phyloP scores from a whole-genome alignment of 2,329 filamentous ascomycete genomes.

The Samsoniella hepiali region DNA sequence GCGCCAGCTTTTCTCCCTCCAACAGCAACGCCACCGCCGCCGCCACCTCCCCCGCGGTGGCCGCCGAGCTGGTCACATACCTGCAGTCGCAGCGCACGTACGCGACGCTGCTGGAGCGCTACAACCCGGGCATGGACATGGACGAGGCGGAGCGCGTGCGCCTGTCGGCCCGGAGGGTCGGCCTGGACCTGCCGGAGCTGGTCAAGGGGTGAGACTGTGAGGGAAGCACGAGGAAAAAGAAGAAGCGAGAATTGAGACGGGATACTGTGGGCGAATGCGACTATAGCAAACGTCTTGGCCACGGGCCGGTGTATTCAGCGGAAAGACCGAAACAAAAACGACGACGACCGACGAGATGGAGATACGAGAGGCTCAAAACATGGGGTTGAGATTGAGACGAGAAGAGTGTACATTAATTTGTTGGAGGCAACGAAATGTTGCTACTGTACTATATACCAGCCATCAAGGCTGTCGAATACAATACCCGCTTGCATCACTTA shows the following conservation, averaged over 20 bases:
- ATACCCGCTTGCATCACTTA: slow-evolving; percentile 6
- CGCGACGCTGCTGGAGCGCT: slow-evolving; percentile 76
- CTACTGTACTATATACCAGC: slow-evolving; percentile 12
- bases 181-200: slow-evolving; percentile 80
- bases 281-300: too few relatives aligned
- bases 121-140: slow-evolving; percentile 91
- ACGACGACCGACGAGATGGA: neutral
- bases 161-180: slow-evolving; percentile 80
- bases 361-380: neutral
- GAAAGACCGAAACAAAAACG: neutral
- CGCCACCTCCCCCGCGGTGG: slow-evolving; percentile 37
- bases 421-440: neutral
- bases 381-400: neutral
- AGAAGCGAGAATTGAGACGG: neutral
- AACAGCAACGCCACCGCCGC: slow-evolving; percentile 25
- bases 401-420: slow-evolving; percentile 10
- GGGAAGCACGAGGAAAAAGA: neutral
- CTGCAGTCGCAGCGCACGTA: slow-evolving; percentile 84
- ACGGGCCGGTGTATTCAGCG: too few relatives aligned
- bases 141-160: slow-evolving; percentile 79
- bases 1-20: slow-evolving; percentile 52
- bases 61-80: slow-evolving; percentile 78
- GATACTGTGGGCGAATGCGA: too few relatives aligned
- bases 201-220: slow-evolving; percentile 28
- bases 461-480: neutral